phyloP scores from a whole-genome alignment of 495 filamentous ascomycete species.

The Evernia prunastri region DNA sequence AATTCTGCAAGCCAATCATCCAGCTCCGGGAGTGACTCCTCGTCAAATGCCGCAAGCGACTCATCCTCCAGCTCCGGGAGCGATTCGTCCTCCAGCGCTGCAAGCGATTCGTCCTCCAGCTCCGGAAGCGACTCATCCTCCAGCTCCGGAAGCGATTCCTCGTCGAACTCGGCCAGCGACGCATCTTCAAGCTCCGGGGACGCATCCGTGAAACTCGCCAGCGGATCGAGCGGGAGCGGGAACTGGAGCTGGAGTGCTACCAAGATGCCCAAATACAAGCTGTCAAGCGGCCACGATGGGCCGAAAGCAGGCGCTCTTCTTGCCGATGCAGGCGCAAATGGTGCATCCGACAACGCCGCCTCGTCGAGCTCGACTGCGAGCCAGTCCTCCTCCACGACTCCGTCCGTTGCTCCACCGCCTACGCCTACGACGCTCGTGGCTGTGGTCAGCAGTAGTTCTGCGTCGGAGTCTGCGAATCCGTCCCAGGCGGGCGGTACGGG shows the following conservation, averaged over 20 bases:
- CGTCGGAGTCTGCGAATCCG: neutral
- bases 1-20: neutral
- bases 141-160: neutral
- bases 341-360: neutral
- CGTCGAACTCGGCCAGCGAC: no score
- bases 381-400: neutral
- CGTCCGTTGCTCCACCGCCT: neutral
- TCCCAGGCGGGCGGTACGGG: neutral
- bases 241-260: neutral
- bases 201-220: neutral
- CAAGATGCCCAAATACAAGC: neutral
- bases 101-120: neutral
- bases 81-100: neutral
- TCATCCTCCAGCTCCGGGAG: neutral
- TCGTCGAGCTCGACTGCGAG: no score
- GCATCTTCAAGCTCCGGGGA: neutral
- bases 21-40: neutral
- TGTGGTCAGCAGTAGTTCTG: neutral
- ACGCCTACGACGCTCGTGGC: neutral
- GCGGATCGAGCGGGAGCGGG: neutral
- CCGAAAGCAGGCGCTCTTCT: neutral
- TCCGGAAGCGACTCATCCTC: neutral
- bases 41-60: neutral
- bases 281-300: neutral
- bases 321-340: neutral